These are phyloP conservation scores for Xylariaceae sp. DNA, from an alignment of 2,329 filamentous ascomycete species.

Conservation along the genomic window DNA sequence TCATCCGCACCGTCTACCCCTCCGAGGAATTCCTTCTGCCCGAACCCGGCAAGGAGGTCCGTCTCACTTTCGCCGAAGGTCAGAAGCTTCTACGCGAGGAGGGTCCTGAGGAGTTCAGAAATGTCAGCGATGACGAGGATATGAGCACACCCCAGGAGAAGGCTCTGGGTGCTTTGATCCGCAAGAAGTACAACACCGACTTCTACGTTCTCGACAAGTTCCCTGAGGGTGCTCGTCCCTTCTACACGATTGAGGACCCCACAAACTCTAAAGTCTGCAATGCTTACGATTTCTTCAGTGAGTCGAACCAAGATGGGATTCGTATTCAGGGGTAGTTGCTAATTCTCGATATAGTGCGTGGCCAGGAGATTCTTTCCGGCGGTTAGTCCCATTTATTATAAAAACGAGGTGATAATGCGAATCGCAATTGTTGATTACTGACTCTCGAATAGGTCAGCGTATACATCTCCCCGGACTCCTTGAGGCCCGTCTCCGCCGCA, in stretches of 20 bases:
- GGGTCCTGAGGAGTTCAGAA: slow-evolving; percentile 59
- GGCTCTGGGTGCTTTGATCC: slow-evolving; percentile 79
- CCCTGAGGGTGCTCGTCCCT: slow-evolving; percentile 79
- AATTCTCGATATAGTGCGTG: slow-evolving; percentile 49
- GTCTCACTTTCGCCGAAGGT: slow-evolving; percentile 71
- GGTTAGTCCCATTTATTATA: not conserved
- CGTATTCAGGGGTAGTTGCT: not conserved
- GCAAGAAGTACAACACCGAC: slow-evolving; percentile 86
- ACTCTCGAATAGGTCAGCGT: slow-evolving; percentile 61
- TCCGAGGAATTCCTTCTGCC: slow-evolving; percentile 74
- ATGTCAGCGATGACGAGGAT: slow-evolving; percentile 72
- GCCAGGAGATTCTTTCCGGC: slow-evolving; percentile 87
- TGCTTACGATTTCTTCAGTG: slow-evolving; percentile 63
- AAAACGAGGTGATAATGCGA: no score
- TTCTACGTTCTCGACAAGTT: slow-evolving; percentile 98
- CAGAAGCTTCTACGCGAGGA: slow-evolving; percentile 72
- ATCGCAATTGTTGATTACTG: not conserved
- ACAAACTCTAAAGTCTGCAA: slow-evolving; percentile 44
- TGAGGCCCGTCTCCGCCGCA: slow-evolving; percentile 67
- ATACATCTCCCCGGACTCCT: slow-evolving; percentile 75
- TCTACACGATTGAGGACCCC: slow-evolving; percentile 73
- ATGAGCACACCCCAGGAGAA: slow-evolving; percentile 79
- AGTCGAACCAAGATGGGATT: not conserved
- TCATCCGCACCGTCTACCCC: slow-evolving; percentile 68
- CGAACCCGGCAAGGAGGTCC: slow-evolving; percentile 66